These are phyloP conservation scores for Physcomitrium patens DNA, from an alignment of 225 moss, liverwort and hornwort genomes.

Conservation along the genomic window DNA sequence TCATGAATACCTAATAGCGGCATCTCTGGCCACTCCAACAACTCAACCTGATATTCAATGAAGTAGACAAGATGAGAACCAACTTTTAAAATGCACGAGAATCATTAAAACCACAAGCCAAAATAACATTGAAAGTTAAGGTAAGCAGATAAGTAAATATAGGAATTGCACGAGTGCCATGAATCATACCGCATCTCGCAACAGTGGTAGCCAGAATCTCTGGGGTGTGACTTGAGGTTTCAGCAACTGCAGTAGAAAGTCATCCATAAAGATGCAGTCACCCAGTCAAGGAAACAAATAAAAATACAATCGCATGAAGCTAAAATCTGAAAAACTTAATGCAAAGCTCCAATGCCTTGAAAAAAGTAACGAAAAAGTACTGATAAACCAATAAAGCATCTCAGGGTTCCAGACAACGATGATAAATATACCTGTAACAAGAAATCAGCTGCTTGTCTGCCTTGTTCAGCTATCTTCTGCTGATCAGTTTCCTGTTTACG, in stretches of 20 bases:
- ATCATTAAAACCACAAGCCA: not conserved
- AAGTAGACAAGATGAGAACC: constrained; percentile 19
- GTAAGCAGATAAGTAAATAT: too few species aligned
- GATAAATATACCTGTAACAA: constrained; percentile 61
- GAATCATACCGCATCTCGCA: constrained; percentile 73
- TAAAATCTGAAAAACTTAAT: constrained; percentile 11
- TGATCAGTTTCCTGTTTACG: constrained; percentile 70
- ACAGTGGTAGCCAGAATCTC: constrained; percentile 88
- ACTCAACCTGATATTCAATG: constrained; percentile 68
- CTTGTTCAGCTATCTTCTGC: constrained; percentile 68
- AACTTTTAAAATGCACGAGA: constrained; percentile 4
- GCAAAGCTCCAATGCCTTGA: not conserved
- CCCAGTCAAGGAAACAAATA: constrained; percentile 22
- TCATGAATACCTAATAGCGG: constrained; percentile 75
- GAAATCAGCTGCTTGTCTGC: constrained; percentile 79
- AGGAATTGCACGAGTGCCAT: not conserved
- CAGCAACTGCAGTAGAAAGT: constrained; percentile 58
- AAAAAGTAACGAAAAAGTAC: not conserved
- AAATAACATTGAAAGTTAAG: not conserved
- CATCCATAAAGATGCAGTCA: constrained; percentile 23
- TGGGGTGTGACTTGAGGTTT: constrained; percentile 89
- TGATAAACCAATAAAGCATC: not conserved
- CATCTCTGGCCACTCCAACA: constrained; percentile 97
- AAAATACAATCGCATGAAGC: constrained; percentile 15
- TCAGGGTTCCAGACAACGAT: constrained; percentile 13